Base-by-base conservation (phyloP, 345 rosid species). In the Lepidium aucheri region DNA sequence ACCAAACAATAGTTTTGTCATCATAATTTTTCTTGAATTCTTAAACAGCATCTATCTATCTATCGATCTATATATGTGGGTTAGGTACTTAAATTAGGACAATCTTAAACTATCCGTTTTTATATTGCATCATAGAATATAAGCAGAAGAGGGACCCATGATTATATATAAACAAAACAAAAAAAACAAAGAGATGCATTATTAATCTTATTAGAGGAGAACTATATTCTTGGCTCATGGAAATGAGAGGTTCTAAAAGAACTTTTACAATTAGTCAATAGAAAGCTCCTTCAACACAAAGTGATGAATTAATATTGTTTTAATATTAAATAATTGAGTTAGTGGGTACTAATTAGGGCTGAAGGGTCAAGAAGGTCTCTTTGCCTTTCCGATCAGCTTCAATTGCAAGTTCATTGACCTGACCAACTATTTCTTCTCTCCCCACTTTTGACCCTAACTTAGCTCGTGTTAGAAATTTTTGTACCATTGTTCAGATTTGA, bases 321-420 rank as follows among this genome's bases (percentile, higher is more conserved):
- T n/a, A 39, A 24, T 51, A 35, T 51, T 24, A 63, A 63, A 63
- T 45, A 18, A 40, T 41, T 4, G 8, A 30, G 43, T 22, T 47
- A 57, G 65, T 49, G 65, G 45, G 33, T 56, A 57, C 71, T 65
- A n/a, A n/a, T n/a, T 72, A 72, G 66, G 71, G 54, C 66, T 57
- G 40, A 57, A 57, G 76, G 46, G 76, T 72, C 60, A 72, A 49
- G 66, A 49, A 45, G 60, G 66, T 50, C 60, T 57, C 53, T 56
- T 40, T 56, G 30, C 50, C 46, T 72, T 72, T 50, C 53, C 65
- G 40, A 49, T 47, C 54, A 49, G 33, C 70, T 72, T 64, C 70
- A 32, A 17, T 6, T 30, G 60, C 70, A 72, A 56, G 65, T 57
- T 65, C 54, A 20, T 41, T 65, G 71, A 72, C 71, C 71, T 57